A percentile compares a stretch with the other conserved stretches of the same genome.
Evolutionary conservation across 1,284 basidiomycete genomes (phyloP).

Genomic region (Hemileia vastatrix): DNA sequence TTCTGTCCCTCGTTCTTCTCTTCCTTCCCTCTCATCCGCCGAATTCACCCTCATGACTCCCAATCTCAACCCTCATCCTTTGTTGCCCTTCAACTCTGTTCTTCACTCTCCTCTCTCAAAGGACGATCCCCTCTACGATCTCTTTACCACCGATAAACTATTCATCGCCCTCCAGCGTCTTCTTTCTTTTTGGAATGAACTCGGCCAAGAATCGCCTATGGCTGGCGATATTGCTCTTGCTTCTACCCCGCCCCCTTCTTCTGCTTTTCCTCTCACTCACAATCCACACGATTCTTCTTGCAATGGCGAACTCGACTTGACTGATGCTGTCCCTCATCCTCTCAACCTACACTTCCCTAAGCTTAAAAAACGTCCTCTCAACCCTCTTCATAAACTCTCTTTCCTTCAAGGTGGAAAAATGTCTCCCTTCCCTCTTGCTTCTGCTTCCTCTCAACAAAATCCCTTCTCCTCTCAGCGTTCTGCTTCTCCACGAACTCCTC

Average conservation of each 20-base stretch:
- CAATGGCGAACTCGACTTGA: neutral
- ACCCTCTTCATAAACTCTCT: conserved; percentile 6
- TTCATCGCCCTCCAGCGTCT: conserved; percentile 6
- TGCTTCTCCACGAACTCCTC: neutral
- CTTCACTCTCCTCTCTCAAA: neutral
- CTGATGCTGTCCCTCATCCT: neutral
- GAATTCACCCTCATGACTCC: conserved; percentile 19
- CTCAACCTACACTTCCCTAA: conserved; percentile 3
- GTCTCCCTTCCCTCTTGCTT: neutral
- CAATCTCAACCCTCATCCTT: neutral
- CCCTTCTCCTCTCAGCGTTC: neutral
- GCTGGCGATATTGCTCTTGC: neutral
- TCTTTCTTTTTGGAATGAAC: conserved; percentile 9
- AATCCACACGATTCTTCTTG: neutral
- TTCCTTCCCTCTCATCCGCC: neutral
- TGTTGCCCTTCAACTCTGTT: neutral
- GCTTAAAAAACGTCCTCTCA: conserved; percentile 8
- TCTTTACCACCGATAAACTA: conserved; percentile 9
- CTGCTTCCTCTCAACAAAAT: neutral
- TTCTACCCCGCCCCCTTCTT: neutral
- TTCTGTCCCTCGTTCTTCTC: neutral
- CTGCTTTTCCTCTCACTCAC: neutral
- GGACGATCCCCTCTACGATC: conserved; percentile 11
- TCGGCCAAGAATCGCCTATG: neutral
- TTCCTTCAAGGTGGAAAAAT: conserved; percentile 13